A percentile compares a stretch with the other conserved stretches of the same genome.
Conservation (phyloP, 225 moss, liverwort and hornwort genomes). For the Physcomitrellopsis africana region DNA sequence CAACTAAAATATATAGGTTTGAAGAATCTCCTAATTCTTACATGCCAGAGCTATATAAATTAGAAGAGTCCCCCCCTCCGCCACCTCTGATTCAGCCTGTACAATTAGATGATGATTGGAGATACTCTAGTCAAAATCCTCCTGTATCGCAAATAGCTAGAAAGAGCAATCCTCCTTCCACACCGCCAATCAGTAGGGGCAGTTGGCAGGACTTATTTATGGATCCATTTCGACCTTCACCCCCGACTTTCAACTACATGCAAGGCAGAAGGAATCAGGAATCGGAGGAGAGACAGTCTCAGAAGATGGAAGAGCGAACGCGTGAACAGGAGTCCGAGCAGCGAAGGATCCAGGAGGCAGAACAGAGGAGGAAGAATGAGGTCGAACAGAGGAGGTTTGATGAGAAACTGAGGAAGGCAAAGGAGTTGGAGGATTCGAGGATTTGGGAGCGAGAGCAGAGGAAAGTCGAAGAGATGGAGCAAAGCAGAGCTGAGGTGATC, state of each 20-base stretch:
- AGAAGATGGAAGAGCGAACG: constrained; percentile 24
- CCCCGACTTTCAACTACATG: constrained; percentile 51
- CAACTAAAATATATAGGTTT: constrained; percentile 38
- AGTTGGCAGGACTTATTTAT: constrained; percentile 63
- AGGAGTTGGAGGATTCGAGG: constrained; percentile 25
- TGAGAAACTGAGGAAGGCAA: constrained; percentile 29
- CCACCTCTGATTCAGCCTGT: constrained; percentile 48
- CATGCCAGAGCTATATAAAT: constrained; percentile 37
- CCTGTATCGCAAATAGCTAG: constrained; percentile 14
- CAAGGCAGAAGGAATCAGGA: constrained; percentile 42
- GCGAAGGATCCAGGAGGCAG: constrained; percentile 7
- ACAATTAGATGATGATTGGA: constrained; percentile 50
- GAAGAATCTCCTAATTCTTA: constrained; percentile 42
- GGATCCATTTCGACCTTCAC: constrained; percentile 61
- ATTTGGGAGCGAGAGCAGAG: constrained; percentile 31
- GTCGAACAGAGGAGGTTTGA: constrained; percentile 33
- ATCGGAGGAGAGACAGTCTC: constrained; percentile 24
- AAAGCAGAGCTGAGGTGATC: constrained; percentile 22
- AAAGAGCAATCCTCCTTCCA: constrained; percentile 41
- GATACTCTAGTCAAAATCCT: constrained; percentile 15
- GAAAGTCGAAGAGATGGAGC: not conserved
- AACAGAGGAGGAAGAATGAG: constrained; percentile 23
- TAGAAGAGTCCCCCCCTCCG: constrained; percentile 43
- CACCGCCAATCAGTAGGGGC: constrained; percentile 45
- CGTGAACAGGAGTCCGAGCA: constrained; percentile 26